Evolutionary conservation across 2,329 filamentous ascomycete species (phyloP).

Genomic region (Colletotrichum destructivum): DNA sequence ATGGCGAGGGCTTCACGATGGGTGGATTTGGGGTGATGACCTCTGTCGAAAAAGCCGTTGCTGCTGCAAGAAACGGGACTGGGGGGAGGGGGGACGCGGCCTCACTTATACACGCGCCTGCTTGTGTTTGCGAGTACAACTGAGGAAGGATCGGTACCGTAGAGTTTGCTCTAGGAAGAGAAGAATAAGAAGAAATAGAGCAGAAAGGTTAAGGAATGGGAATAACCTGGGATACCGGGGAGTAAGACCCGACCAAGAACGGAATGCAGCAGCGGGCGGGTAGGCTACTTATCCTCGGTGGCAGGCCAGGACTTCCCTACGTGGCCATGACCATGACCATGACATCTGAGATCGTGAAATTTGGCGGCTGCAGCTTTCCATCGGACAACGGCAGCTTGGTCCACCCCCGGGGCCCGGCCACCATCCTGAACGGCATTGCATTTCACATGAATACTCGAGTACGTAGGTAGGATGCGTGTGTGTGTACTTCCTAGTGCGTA

Average conservation of each 20-base stretch:
- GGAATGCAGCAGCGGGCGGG: not conserved
- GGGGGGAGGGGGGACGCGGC: too few relatives aligned
- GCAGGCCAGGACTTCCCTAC: too few relatives aligned
- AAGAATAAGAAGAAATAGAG: not conserved
- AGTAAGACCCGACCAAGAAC: not conserved
- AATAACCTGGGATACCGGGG: too few relatives aligned
- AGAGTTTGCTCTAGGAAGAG: not conserved
- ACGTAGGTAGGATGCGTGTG: too few relatives aligned
- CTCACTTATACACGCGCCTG: not conserved
- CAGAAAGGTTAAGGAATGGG: not conserved
- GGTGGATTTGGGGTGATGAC: not conserved
- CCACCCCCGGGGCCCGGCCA: conserved; percentile 3
- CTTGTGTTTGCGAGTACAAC: too few relatives aligned
- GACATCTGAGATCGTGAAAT: conserved; percentile 23
- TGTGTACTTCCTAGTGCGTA: too few relatives aligned
- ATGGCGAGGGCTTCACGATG: not conserved
- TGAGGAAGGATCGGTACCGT: too few relatives aligned
- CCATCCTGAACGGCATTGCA: conserved; percentile 5
- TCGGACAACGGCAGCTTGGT: conserved; percentile 22
- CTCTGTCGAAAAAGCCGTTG: not conserved
- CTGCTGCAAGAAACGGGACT: not conserved
- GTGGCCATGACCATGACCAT: too few relatives aligned
- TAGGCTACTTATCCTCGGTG: conserved; percentile 20
- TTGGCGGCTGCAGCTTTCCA: conserved; percentile 13
- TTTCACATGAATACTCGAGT: not conserved